Evolutionary conservation across 164 flowering plant species (phyloP).

Genomic region (Chimonanthus salicifolius): DNA sequence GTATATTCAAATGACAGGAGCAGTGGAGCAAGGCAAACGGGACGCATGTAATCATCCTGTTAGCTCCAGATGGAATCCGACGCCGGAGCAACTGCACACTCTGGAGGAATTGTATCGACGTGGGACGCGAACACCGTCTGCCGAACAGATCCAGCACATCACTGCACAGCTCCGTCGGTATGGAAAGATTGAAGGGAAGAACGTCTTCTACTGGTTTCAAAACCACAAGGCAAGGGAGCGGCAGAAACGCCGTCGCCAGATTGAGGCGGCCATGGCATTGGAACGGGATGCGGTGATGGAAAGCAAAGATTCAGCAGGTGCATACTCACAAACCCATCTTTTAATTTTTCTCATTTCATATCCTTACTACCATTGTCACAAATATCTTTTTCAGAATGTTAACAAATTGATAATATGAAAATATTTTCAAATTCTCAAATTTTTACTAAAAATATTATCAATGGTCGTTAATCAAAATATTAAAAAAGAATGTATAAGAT

Average conservation of each 20-base stretch:
- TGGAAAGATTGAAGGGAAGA: constrained; percentile 92
- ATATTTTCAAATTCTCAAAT: no score
- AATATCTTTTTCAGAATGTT: no score
- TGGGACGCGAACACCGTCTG: constrained; percentile 77
- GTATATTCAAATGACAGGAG: constrained; percentile 16
- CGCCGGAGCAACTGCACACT: constrained; percentile 71
- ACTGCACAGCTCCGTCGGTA: constrained; percentile 68
- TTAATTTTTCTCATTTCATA: background rate
- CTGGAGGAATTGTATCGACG: constrained; percentile 67
- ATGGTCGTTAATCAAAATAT: no score
- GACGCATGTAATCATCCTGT: constrained; percentile 45
- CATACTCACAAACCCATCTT: background rate
- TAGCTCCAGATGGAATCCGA: constrained; percentile 88
- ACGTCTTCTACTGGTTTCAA: constrained; percentile 95
- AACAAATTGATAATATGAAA: no score
- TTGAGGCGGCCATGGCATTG: constrained; percentile 20
- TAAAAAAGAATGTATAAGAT: no score
- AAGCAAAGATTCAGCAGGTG: constrained; percentile 51
- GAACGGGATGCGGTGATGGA: constrained; percentile 22
- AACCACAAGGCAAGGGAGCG: constrained; percentile 91
- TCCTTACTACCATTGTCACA: no score
- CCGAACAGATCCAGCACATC: constrained; percentile 80
- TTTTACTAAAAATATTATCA: no score
- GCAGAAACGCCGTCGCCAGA: constrained; percentile 74
- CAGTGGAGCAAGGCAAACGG: constrained; percentile 39